Conservation (phyloP, 2,329 filamentous ascomycete genomes). For the Monosporascus sp. region DNA sequence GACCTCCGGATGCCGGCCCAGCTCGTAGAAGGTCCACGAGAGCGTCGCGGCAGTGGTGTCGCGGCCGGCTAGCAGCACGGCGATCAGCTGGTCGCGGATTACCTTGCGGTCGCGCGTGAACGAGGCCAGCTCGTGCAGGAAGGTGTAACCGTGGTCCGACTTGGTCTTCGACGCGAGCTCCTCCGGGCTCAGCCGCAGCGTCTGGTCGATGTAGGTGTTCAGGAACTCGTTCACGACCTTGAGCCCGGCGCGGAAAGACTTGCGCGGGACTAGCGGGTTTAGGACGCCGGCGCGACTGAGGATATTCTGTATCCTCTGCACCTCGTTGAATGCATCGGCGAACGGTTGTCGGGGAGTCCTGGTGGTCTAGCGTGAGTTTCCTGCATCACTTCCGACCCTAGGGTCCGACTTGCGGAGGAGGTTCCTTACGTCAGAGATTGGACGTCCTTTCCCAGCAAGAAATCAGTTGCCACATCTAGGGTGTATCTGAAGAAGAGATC, state of each 20-base stretch:
- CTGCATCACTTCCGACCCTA: not conserved
- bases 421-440: conserved; percentile 48
- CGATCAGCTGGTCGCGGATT: conserved; percentile 79
- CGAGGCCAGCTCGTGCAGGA: conserved; percentile 76
- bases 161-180: conserved; percentile 72
- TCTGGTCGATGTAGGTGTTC: conserved; percentile 69
- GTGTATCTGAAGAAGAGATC: conserved; percentile 82
- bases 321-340: conserved; percentile 74
- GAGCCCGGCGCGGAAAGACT: conserved; percentile 58
- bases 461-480: conserved; percentile 80
- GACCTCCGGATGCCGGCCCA: conserved; percentile 63
- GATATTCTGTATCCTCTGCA: conserved; percentile 68
- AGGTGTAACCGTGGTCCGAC: conserved; percentile 69
- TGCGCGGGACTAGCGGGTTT: conserved; percentile 56
- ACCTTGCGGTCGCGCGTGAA: conserved; percentile 69
- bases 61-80: conserved; percentile 75
- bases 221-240: conserved; percentile 71
- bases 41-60: conserved; percentile 84
- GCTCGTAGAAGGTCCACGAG: conserved; percentile 77
- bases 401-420: not conserved
- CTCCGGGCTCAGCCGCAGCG: conserved; percentile 61
- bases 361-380: not conserved
- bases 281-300: conserved; percentile 62
- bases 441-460: conserved; percentile 74
- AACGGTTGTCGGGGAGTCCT: conserved; percentile 61